Base-by-base conservation (phyloP, 345 rosid genomes). In the Rhizophora mangle region DNA sequence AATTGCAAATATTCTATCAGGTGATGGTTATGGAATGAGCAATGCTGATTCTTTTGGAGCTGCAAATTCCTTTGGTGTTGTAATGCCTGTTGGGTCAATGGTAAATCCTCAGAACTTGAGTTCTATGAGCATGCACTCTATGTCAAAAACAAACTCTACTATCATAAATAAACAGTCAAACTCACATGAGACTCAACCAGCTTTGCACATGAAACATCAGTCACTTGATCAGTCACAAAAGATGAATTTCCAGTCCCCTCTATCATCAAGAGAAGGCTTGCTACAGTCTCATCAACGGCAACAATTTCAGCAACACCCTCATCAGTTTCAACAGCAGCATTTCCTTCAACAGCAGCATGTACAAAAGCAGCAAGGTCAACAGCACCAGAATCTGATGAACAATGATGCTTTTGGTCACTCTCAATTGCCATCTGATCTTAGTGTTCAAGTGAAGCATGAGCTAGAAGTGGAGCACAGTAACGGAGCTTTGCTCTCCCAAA, bases 21-120 rank as follows among this genome's bases (percentile, higher is more conserved):
- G 90, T 78, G 96, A 87, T 78, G 92, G 85, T 55, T 83, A 80
- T 86, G 87, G 86, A 75, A 51, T 83, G 74, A 75, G 67, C 74
- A 82, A 65, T 79, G 74, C 83, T 62, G 91, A 85, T 73, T 71
- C 87, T 73, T 65, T 87, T 18, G 89, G 85, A 59, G 73, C 93
- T 67, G 97, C 89, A 71, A 91, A 77, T 75, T 80, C 80, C 55
- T 81, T 79, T 74, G 86, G 86, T 62, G 79, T 75, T 60, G 85
- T 81, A 76, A 69, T 88, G 19, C 77, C 88, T 51, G 80, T 62
- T 62, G 93, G 88, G 72, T 77, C 85, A 34, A 62, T 85, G 68
- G 72, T 71, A 64, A 87, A 74, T 74, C 46, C 86, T 72, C 97
- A 85, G 77, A 87, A 80, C 78, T 39, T 74, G 66, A 80, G 68